These are phyloP conservation scores for Cladophialophora bantiana DNA, from an alignment of 2,329 filamentous ascomycete species.

Conservation along the genomic window DNA sequence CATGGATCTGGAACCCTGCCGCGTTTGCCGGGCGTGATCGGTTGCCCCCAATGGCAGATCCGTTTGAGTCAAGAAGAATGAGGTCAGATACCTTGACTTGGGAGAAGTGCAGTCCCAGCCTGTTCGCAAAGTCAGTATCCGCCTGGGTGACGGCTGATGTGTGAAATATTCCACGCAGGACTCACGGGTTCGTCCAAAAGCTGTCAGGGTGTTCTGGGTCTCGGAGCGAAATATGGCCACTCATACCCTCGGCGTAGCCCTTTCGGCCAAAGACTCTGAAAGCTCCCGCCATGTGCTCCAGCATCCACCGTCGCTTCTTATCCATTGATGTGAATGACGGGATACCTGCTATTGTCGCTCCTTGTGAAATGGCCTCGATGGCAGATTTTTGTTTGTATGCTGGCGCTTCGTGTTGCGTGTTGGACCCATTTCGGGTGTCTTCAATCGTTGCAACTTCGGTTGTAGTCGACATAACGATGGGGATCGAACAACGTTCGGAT, in stretches of 20 bases:
- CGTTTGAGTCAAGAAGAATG: background rate
- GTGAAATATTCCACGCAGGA: background rate
- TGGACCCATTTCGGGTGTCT: background rate
- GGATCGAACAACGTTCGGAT: too few relatives aligned
- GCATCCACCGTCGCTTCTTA: constrained; percentile 66
- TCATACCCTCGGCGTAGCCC: constrained; percentile 72
- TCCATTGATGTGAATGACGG: constrained; percentile 61
- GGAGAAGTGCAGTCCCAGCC: background rate
- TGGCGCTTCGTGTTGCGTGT: background rate
- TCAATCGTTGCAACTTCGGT: background rate
- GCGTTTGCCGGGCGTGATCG: constrained; percentile 44
- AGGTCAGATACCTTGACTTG: constrained; percentile 3
- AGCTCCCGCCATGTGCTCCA: constrained; percentile 70
- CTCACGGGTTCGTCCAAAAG: constrained; percentile 69
- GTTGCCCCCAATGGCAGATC: background rate
- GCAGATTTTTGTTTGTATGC: constrained; percentile 41
- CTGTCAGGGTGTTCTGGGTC: constrained; percentile 67
- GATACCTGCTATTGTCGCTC: constrained; percentile 48
- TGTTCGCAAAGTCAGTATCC: background rate
- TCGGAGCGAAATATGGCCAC: constrained; percentile 70
- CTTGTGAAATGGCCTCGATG: constrained; percentile 45
- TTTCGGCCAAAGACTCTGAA: constrained; percentile 72
- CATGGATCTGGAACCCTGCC: constrained; percentile 56
- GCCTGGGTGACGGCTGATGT: background rate
- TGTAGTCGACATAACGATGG: background rate